phyloP scores from a whole-genome alignment of 2,329 filamentous ascomycete species.

The Orbilia javanica region DNA sequence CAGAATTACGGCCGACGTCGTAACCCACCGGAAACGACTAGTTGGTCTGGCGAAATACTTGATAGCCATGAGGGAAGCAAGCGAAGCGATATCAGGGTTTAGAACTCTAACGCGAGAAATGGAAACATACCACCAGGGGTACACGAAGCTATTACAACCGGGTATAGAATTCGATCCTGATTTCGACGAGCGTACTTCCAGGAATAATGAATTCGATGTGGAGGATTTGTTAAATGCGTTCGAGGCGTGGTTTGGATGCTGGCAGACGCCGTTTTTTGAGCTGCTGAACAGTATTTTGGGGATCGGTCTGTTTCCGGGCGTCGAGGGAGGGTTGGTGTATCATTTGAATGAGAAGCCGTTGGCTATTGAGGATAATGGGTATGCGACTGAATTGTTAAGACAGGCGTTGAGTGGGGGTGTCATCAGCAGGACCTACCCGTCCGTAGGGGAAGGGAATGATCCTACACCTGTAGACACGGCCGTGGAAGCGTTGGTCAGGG shows the following conservation, averaged over 20 bases:
- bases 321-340: neutral
- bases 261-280: neutral
- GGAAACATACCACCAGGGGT: too few species aligned
- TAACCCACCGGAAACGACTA: neutral
- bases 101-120: too few species aligned
- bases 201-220: neutral
- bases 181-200: neutral
- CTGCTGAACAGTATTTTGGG: neutral
- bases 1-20: neutral
- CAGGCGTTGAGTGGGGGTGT: neutral
- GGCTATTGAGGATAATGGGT: neutral
- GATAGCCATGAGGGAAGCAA: too few species aligned
- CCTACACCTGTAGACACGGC: too few species aligned
- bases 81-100: too few species aligned
- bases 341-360: neutral
- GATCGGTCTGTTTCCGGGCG: neutral
- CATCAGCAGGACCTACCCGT: neutral
- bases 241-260: neutral
- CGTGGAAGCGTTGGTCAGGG: too few species aligned
- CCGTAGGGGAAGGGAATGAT: neutral
- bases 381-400: neutral
- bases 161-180: neutral
- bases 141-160: too few species aligned
- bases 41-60: neutral
- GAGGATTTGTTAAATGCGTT: neutral